Evolutionary conservation across 805 yeast genomes (phyloP).

Genomic region (Metschnikowia peoriensis): DNA sequence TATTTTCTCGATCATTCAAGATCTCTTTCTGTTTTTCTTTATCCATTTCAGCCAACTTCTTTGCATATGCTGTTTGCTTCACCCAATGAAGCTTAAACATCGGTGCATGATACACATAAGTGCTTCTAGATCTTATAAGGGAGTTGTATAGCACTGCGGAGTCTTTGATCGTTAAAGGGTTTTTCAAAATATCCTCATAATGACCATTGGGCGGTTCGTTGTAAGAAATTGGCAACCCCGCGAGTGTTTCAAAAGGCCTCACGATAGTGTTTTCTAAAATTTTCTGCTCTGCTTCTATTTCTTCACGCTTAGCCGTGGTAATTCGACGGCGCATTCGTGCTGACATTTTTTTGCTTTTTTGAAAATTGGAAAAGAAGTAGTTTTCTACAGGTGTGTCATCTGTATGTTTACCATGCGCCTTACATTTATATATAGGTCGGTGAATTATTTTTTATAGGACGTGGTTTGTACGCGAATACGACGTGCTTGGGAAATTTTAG

Average conservation of each 20-base stretch:
- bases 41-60: conserved; percentile 38
- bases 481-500: too few species aligned
- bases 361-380: neutral
- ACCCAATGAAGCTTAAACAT: conserved; percentile 83
- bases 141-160: conserved; percentile 72
- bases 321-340: conserved; percentile 46
- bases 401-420: neutral
- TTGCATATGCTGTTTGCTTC: conserved; percentile 58
- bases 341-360: conserved; percentile 25
- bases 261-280: conserved; percentile 35
- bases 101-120: conserved; percentile 54
- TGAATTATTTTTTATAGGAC: neutral
- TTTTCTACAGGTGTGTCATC: neutral
- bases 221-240: conserved; percentile 65
- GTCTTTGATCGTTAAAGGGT: conserved; percentile 69
- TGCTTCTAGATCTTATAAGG: conserved; percentile 66
- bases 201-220: conserved; percentile 61
- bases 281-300: conserved; percentile 42
- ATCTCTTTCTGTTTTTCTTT: conserved; percentile 24
- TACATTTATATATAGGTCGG: neutral
- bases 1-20: conserved; percentile 14
- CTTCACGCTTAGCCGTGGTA: conserved; percentile 40
- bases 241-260: conserved; percentile 64
- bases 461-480: neutral
- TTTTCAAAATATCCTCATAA: conserved; percentile 49